Percentiles rank a stretch among this genome's conserved stretches.
These are phyloP conservation scores for Sisymbrium irio DNA, from an alignment of 345 rosid species.

Conservation along the genomic window DNA sequence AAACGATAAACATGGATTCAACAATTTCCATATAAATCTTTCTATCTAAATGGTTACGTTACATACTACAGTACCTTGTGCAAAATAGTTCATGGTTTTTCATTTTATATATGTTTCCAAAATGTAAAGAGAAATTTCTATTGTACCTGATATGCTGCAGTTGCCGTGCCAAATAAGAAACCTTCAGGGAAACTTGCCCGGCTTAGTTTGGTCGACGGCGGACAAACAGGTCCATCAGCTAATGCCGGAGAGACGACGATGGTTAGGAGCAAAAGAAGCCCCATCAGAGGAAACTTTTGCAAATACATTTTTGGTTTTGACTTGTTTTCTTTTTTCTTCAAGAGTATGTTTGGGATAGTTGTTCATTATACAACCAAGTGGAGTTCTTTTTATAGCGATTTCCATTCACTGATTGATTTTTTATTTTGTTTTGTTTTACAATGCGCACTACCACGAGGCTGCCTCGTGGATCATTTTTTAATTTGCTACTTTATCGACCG, in stretches of 20 bases:
- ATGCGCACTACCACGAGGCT: neutral
- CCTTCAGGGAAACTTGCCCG: constrained; percentile 26
- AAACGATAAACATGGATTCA: neutral
- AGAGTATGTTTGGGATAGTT: neutral
- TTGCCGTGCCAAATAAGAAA: constrained; percentile 35
- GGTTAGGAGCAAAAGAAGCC: constrained; percentile 16
- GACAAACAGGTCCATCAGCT: constrained; percentile 29
- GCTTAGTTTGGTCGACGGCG: constrained; percentile 12
- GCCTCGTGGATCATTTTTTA: neutral
- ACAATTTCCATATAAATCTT: neutral
- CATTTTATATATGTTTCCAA: neutral
- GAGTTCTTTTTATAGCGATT: neutral
- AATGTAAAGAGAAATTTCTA: too few relatives aligned
- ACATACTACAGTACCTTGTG: neutral
- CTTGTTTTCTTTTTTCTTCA: neutral
- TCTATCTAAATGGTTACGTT: neutral
- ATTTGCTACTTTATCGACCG: neutral
- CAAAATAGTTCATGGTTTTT: neutral
- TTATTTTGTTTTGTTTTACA: neutral
- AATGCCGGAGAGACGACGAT: neutral
- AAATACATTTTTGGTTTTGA: constrained; percentile 1
- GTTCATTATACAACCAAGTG: neutral
- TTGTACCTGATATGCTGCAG: constrained; percentile 34
- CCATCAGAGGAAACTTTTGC: constrained; percentile 21
- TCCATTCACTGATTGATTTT: neutral